Percentiles rank a stretch among this genome's conserved stretches.
These are phyloP conservation scores for Xerocomus brunneocitrinus DNA, from an alignment of 768 basidiomycete genomes.

Conservation along the genomic window DNA sequence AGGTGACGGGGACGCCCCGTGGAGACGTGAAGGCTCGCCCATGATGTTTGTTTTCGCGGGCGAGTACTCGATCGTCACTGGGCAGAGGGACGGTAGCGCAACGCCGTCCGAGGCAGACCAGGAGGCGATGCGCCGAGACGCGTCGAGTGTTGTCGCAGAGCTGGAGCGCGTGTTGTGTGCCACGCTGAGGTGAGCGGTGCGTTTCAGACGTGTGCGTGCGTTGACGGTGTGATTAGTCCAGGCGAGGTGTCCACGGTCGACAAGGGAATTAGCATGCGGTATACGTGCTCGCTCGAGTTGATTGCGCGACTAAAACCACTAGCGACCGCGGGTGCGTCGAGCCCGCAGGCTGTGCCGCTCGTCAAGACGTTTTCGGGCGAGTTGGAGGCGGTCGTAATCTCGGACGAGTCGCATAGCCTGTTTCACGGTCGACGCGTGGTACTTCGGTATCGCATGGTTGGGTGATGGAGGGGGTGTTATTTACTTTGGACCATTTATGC, in stretches of 20 bases:
- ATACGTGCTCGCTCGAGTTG: conserved; percentile 23
- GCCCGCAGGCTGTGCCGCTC: conserved; percentile 12
- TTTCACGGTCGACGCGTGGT: conserved; percentile 54
- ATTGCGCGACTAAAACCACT: conserved; percentile 14
- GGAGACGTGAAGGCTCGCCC: not conserved
- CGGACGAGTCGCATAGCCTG: conserved; percentile 49
- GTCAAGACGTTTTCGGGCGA: conserved; percentile 48
- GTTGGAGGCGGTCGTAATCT: conserved; percentile 47
- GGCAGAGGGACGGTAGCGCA: not conserved
- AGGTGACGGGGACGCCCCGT: not conserved
- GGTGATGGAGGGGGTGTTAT: conserved; percentile 17
- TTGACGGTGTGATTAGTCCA: conserved; percentile 9
- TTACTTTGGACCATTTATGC: not conserved
- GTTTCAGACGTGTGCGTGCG: not conserved
- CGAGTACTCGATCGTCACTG: conserved; percentile 24
- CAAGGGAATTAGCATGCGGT: conserved; percentile 20
- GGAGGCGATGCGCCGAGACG: conserved; percentile 20
- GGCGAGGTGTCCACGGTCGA: conserved; percentile 20
- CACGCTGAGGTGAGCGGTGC: conserved; percentile 18
- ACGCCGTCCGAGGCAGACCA: not conserved
- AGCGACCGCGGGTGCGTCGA: not conserved
- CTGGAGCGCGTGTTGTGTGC: conserved; percentile 10
- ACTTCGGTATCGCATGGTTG: conserved; percentile 49
- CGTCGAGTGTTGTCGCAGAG: conserved; percentile 10
- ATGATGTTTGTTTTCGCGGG: conserved; percentile 22